phyloP scores from a whole-genome alignment of 805 yeast species.

The Metschnikowia cubensis region DNA sequence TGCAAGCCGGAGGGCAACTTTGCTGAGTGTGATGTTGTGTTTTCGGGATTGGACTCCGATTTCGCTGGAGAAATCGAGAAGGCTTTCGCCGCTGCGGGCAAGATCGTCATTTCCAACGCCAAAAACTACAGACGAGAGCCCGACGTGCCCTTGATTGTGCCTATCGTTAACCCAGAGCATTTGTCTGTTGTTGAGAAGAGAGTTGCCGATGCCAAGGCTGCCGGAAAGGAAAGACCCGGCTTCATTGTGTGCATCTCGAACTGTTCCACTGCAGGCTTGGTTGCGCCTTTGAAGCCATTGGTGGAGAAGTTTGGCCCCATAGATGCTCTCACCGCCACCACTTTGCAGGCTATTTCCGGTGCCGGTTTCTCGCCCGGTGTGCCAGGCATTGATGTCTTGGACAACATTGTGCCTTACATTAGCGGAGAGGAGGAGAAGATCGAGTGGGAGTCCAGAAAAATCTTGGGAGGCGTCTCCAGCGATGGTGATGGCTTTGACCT shows the following conservation, averaged over 20 bases:
- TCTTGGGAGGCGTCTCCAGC: constrained; percentile 62
- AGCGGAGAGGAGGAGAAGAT: constrained; percentile 97
- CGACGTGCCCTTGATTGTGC: constrained; percentile 89
- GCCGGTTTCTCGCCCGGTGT: constrained; percentile 99
- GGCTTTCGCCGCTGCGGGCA: constrained; percentile 75
- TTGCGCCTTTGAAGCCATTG: constrained; percentile 94
- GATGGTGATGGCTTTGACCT: constrained; percentile 54
- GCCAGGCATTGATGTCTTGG: constrained; percentile 89
- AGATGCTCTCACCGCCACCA: constrained; percentile 80
- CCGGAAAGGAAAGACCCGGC: constrained; percentile 63
- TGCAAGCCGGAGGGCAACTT: constrained; percentile 71
- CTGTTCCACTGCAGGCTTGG: constrained; percentile 97
- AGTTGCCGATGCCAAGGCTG: constrained; percentile 49
- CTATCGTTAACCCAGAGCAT: constrained; percentile 92
- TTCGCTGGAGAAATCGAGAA: constrained; percentile 90
- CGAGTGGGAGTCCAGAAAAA: constrained; percentile 97
- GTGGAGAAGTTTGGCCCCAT: constrained; percentile 88
- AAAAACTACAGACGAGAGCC: constrained; percentile 88
- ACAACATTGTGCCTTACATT: constrained; percentile 91
- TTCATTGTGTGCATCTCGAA: constrained; percentile 92
- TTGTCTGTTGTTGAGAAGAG: constrained; percentile 64
- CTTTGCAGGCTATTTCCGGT: constrained; percentile 96
- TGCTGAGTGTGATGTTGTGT: constrained; percentile 87
- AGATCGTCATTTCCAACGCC: constrained; percentile 88
- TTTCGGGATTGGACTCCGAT: constrained; percentile 91